A percentile compares a stretch with the other conserved stretches of the same genome.
Evolutionary conservation across 352 stramenopile genomes (phyloP).

Genomic region (Chrysophaeum taylorii): DNA sequence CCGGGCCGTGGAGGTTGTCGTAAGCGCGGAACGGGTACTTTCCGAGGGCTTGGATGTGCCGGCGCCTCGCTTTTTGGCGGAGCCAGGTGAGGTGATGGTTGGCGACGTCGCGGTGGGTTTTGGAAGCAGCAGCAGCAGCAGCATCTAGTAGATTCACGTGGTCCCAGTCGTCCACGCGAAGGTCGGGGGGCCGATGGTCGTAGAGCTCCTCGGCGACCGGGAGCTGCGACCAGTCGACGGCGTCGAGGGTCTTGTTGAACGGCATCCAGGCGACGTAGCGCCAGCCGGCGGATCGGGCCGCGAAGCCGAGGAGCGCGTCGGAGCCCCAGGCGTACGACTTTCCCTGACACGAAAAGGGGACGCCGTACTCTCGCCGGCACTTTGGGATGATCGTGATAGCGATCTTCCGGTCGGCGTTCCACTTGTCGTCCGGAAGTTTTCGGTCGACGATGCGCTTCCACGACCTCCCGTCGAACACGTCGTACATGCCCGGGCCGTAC

Average conservation of each 20-base stretch:
- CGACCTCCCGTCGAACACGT: background rate
- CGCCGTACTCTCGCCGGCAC: background rate
- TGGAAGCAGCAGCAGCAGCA: background rate
- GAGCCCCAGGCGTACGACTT: background rate
- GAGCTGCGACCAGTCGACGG: background rate
- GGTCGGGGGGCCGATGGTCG: background rate
- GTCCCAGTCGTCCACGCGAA: background rate
- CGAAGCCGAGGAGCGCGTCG: background rate
- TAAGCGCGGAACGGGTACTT: background rate
- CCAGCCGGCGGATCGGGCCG: background rate
- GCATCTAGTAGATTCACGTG: background rate
- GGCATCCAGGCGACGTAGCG: conserved; percentile 8
- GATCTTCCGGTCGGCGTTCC: background rate
- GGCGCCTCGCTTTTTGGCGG: background rate
- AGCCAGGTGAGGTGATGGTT: background rate
- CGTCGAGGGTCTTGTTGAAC: background rate
- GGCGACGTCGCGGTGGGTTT: background rate
- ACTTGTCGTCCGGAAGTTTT: background rate
- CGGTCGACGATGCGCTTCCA: background rate
- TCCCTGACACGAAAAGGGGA: background rate
- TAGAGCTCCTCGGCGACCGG: conserved; percentile 9
- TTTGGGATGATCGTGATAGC: conserved; percentile 6
- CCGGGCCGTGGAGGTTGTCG: too few species aligned
- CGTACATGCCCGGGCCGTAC: background rate
- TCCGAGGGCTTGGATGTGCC: background rate